Conservation (phyloP, 768 basidiomycete genomes). For the Calocera viscosa region DNA sequence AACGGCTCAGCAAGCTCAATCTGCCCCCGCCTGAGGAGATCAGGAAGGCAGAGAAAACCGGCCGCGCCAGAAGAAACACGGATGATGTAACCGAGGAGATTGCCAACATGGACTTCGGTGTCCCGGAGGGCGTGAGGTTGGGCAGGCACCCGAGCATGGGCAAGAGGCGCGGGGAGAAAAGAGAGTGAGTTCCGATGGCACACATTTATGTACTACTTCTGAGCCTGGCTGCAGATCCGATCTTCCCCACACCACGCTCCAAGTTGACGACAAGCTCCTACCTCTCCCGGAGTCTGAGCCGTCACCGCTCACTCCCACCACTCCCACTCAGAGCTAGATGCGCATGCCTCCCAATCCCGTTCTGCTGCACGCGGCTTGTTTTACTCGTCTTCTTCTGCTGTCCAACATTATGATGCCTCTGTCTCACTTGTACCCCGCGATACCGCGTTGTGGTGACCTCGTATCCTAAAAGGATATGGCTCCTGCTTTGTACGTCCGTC, state of each 20-base stretch:
- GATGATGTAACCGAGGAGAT: conserved; percentile 2
- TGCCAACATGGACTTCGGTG: not conserved
- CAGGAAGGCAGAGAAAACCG: conserved; percentile 1
- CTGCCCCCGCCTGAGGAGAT: not conserved
- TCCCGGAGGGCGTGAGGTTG: not conserved
- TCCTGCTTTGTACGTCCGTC: conserved; percentile 4
- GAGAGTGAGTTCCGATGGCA: not conserved
- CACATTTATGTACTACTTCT: not conserved
- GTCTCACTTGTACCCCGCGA: not conserved
- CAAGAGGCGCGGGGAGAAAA: not conserved
- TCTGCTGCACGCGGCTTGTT: not conserved
- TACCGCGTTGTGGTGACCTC: not conserved
- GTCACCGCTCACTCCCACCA: not conserved
- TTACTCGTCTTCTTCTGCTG: not conserved
- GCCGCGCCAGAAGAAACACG: not conserved
- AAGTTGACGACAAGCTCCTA: not conserved
- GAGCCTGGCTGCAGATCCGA: not conserved
- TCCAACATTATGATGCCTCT: not conserved
- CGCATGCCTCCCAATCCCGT: too few relatives aligned
- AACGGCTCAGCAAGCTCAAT: conserved; percentile 4
- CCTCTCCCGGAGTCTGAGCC: conserved; percentile 2
- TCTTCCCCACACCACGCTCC: conserved; percentile 1
- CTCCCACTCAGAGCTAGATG: too few relatives aligned
- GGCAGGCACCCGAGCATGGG: conserved; percentile 8
- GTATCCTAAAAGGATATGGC: not conserved